Evolutionary conservation across 306 rosid species (phyloP).

Genomic region (Cajanus cajan): DNA sequence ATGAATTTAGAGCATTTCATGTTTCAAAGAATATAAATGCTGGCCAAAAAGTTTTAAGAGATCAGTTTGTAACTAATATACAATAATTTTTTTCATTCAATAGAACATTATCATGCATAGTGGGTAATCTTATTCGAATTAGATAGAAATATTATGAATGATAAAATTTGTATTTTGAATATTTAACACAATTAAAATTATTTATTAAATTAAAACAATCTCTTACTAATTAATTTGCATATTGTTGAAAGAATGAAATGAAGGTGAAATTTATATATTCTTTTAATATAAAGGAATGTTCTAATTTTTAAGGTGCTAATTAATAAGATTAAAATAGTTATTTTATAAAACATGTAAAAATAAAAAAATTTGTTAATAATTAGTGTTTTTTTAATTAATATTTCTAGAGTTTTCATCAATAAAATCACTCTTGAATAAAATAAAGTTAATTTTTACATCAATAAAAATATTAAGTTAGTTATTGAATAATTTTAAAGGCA

Average conservation of each 20-base stretch:
- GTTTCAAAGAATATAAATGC: background rate
- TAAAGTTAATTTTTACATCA: no score
- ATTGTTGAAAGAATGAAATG: background rate
- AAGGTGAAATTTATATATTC: background rate
- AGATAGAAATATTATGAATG: no score
- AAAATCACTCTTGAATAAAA: background rate
- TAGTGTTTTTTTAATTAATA: background rate
- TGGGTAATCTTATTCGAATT: no score
- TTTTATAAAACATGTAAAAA: background rate
- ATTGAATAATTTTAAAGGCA: background rate
- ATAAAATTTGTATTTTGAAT: no score
- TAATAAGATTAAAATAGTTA: background rate
- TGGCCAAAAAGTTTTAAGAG: background rate
- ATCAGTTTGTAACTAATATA: background rate
- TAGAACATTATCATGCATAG: no score
- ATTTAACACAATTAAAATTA: no score
- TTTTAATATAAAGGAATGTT: background rate
- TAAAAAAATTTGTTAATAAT: background rate
- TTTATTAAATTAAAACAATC: no score
- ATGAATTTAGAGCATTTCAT: conserved; percentile 27
- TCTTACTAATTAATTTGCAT: no score
- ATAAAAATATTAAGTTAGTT: background rate
- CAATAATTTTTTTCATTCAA: background rate
- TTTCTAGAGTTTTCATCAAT: background rate
- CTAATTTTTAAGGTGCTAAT: background rate